Percentiles rank a stretch among this genome's conserved stretches.
These are phyloP conservation scores for Pythium myriotylum DNA, from an alignment of 352 stramenopile species.

Conservation along the genomic window DNA sequence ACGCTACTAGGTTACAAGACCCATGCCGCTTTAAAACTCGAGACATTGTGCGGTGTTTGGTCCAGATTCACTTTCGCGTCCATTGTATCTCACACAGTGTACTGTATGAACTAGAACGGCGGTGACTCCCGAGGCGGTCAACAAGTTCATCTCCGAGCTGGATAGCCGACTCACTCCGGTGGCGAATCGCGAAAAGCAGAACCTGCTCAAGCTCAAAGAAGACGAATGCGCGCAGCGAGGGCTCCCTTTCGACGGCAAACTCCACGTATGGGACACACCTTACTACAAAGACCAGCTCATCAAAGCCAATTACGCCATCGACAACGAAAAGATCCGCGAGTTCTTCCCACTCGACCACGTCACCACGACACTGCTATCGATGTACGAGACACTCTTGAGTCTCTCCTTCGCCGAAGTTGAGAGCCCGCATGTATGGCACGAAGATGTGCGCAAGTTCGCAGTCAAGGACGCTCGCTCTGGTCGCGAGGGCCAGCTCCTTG, in stretches of 20 bases:
- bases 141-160: constrained; percentile 73
- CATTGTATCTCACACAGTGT: too few species aligned
- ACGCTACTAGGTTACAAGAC: constrained; percentile 79
- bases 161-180: constrained; percentile 79
- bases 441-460: constrained; percentile 86
- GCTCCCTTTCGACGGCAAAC: constrained; percentile 77
- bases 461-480: constrained; percentile 72
- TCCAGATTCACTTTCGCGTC: too few species aligned
- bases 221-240: constrained; percentile 51
- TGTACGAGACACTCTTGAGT: constrained; percentile 90
- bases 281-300: constrained; percentile 91
- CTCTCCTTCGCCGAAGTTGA: constrained; percentile 85
- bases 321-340: constrained; percentile 84
- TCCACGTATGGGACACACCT: constrained; percentile 91
- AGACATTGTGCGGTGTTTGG: constrained; percentile 78
- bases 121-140: constrained; percentile 55
- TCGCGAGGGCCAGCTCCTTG: constrained; percentile 62
- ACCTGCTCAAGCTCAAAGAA: constrained; percentile 76
- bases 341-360: constrained; percentile 91
- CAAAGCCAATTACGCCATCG: constrained; percentile 88
- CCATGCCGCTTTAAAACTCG: constrained; percentile 83
- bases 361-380: constrained; percentile 77
- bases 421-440: constrained; percentile 85
- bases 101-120: constrained; percentile 69
- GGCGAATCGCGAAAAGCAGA: constrained; percentile 73